Conservation (phyloP, 257 asterid genomes). For the Prunella vulgaris region DNA sequence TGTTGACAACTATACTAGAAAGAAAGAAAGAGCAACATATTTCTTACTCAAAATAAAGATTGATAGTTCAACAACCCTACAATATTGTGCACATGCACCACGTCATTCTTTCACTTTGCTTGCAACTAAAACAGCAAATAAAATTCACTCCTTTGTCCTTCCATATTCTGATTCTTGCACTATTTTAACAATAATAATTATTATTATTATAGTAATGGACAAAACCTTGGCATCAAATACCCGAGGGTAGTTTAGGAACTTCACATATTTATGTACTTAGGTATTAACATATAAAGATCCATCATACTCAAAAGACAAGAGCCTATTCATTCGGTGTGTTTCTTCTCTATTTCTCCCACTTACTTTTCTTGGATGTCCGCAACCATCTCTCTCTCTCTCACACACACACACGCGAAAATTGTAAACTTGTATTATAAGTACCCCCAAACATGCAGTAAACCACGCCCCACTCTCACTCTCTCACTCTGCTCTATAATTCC, state of each 20-base stretch:
- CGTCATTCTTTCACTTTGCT: neutral
- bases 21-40: constrained; percentile 15
- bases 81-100: constrained; percentile 54
- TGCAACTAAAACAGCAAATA: constrained; percentile 12
- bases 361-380: constrained; percentile 34
- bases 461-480: constrained; percentile 1
- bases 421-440: constrained; percentile 50
- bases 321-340: constrained; percentile 12
- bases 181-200: too few relatives aligned
- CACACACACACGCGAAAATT: too few relatives aligned
- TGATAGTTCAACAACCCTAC: constrained; percentile 64
- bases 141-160: constrained; percentile 9
- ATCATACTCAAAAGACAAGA: constrained; percentile 13
- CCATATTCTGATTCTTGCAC: neutral
- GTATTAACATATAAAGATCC: neutral
- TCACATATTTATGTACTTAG: neutral
- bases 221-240: too few relatives aligned
- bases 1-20: constrained; percentile 8
- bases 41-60: constrained; percentile 33
- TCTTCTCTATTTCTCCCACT: constrained; percentile 31
- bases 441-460: constrained; percentile 52
- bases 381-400: constrained; percentile 9
- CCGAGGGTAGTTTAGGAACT: constrained; percentile 21
- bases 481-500: too few relatives aligned
- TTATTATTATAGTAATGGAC: neutral